These are phyloP conservation scores for Fusarium sp. DNA, from an alignment of 2,329 filamentous ascomycete genomes.

Conservation along the genomic window DNA sequence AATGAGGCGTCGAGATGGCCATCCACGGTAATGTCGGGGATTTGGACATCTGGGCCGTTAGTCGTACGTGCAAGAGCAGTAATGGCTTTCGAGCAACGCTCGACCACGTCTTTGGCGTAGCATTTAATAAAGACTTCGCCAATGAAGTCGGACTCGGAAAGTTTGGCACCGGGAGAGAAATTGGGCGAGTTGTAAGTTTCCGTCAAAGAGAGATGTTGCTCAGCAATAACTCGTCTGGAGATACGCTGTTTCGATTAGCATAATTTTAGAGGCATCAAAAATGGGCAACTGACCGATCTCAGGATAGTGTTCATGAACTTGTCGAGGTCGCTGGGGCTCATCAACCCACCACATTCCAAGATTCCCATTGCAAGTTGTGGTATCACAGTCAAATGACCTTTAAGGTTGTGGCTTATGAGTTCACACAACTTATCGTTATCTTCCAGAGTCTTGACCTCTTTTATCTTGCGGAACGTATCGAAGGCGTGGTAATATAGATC, in stretches of 20 bases:
- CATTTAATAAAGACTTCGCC: slow-evolving; percentile 96
- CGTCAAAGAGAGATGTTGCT: slow-evolving; percentile 94
- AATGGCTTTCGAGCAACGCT: slow-evolving; percentile 82
- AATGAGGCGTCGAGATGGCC: slow-evolving; percentile 92
- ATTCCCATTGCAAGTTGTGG: slow-evolving; percentile 95
- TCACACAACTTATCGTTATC: slow-evolving; percentile 92
- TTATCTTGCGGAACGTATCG: slow-evolving; percentile 85
- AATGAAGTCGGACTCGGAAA: slow-evolving; percentile 83
- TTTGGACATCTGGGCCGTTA: slow-evolving; percentile 74
- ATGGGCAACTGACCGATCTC: slow-evolving; percentile 74
- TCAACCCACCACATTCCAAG: slow-evolving; percentile 85
- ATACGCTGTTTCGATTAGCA: slow-evolving; percentile 72
- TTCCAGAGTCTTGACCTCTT: slow-evolving; percentile 84
- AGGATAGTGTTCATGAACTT: slow-evolving; percentile 95
- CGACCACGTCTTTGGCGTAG: slow-evolving; percentile 88
- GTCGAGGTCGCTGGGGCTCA: slow-evolving; percentile 85
- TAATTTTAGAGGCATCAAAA: background rate
- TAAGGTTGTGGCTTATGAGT: slow-evolving; percentile 80
- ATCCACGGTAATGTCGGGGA: slow-evolving; percentile 84
- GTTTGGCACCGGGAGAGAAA: slow-evolving; percentile 84
- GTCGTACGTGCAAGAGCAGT: slow-evolving; percentile 78
- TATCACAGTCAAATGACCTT: slow-evolving; percentile 91
- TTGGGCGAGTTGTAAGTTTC: slow-evolving; percentile 92
- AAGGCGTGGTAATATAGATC: slow-evolving; percentile 98
- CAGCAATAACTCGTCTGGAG: slow-evolving; percentile 93